Conservation (phyloP, 1,284 basidiomycete species). For the Boletus albobrunnescens region DNA sequence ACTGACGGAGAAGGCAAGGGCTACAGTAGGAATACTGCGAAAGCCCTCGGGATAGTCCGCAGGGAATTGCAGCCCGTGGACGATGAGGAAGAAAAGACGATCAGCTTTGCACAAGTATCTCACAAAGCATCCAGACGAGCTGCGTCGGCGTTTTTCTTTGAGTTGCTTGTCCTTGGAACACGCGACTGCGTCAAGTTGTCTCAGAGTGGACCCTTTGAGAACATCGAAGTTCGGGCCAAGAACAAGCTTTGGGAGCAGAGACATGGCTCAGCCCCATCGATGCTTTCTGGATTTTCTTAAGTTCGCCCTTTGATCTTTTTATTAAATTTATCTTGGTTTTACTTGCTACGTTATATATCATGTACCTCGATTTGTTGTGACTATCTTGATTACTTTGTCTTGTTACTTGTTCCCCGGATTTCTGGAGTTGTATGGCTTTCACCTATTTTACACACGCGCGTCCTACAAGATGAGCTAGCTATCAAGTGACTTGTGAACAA, state of each 20-base stretch:
- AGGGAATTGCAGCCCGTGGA: conserved; percentile 65
- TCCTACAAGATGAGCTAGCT: too few relatives aligned
- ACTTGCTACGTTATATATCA: neutral
- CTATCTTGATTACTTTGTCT: neutral
- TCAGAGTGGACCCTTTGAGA: conserved; percentile 75
- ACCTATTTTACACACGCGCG: too few relatives aligned
- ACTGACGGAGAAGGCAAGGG: conserved; percentile 60
- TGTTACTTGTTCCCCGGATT: conserved; percentile 1
- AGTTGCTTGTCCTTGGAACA: conserved; percentile 90
- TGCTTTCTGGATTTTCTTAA: conserved; percentile 35
- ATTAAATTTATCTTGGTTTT: conserved; percentile 11
- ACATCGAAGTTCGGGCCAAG: conserved; percentile 83
- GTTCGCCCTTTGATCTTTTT: neutral
- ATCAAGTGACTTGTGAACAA: neutral
- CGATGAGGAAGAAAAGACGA: conserved; percentile 66
- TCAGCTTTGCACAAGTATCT: conserved; percentile 31
- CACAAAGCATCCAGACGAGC: conserved; percentile 82
- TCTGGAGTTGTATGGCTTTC: conserved; percentile 1
- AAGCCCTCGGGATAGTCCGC: conserved; percentile 81
- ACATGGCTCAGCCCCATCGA: conserved; percentile 47
- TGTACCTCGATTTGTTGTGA: neutral
- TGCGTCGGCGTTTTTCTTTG: conserved; percentile 96
- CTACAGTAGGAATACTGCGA: conserved; percentile 87
- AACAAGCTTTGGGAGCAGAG: conserved; percentile 77
- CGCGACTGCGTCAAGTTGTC: conserved; percentile 83